Conservation (phyloP, 2,329 filamentous ascomycete species). For the Domatiomyces catenatus region DNA sequence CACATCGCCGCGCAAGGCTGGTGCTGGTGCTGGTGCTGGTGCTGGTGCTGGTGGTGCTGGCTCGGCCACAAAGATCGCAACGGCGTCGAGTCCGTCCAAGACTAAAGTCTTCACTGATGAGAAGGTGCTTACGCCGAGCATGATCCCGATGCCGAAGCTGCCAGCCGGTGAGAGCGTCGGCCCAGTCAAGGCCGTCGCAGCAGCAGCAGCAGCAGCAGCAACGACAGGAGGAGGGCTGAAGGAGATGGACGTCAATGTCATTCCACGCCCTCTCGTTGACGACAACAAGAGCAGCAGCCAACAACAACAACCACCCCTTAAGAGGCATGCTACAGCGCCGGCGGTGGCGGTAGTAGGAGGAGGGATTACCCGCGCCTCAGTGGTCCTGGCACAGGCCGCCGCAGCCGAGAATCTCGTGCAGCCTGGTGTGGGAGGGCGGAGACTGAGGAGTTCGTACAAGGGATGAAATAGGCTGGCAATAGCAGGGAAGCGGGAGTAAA, state of each 20-base stretch:
- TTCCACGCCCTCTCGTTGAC: slow-evolving; percentile 13
- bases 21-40: no score
- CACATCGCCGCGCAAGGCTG: slow-evolving; percentile 13
- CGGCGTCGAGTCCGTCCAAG: slow-evolving; percentile 32
- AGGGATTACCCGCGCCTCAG: no score
- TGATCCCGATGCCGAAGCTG: slow-evolving; percentile 18
- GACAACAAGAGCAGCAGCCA: slow-evolving; percentile 17
- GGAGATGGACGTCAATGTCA: slow-evolving; percentile 38
- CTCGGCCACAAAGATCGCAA: slow-evolving; percentile 9
- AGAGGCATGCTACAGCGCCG: no score
- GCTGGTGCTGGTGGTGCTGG: no score
- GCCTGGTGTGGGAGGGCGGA: no score
- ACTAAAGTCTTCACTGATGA: slow-evolving; percentile 38
- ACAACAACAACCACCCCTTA: no score
- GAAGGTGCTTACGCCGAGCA: slow-evolving; percentile 22
- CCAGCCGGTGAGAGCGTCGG: slow-evolving; percentile 2
- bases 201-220: slow-evolving; percentile 16
- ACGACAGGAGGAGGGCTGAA: slow-evolving; percentile 25
- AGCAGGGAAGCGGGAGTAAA: no score
- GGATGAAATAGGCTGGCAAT: no score
- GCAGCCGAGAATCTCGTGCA: no score
- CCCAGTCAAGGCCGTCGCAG: slow-evolving; percentile 6
- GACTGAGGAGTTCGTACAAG: no score
- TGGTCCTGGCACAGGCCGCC: no score
- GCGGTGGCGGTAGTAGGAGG: no score